Evolutionary conservation across 2,329 filamentous ascomycete species (phyloP).

Genomic region (Xylaria sp.): DNA sequence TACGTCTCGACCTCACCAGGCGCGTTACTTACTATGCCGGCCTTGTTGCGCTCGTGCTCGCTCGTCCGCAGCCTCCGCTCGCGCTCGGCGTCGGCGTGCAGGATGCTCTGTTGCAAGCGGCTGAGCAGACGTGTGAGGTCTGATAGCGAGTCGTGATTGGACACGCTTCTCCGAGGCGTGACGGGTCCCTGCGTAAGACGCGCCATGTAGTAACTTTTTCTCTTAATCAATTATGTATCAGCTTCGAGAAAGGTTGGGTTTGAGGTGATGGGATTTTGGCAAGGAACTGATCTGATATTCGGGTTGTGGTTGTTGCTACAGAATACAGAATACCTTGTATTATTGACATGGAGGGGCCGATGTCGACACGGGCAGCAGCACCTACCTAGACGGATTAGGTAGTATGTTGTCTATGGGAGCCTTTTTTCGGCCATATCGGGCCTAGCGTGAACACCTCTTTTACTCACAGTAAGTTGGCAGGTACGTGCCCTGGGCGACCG

Average conservation of each 20-base stretch:
- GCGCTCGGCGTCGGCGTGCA: constrained; percentile 69
- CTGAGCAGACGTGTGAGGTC: constrained; percentile 73
- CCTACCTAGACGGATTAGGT: not conserved
- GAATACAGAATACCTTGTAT: not conserved
- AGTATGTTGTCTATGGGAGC: too few species aligned
- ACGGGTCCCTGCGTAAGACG: constrained; percentile 48
- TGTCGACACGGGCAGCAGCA: not conserved
- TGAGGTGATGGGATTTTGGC: not conserved
- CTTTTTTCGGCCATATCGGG: too few species aligned
- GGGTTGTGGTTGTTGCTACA: not conserved
- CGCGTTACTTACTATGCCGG: constrained; percentile 59
- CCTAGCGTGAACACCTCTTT: too few species aligned
- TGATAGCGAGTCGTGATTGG: constrained; percentile 52
- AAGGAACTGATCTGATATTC: not conserved
- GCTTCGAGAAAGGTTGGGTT: not conserved
- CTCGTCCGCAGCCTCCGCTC: constrained; percentile 67
- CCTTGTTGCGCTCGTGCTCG: constrained; percentile 72
- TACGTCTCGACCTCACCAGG: not conserved
- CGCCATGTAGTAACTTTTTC: constrained; percentile 43
- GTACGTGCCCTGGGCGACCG: too few species aligned
- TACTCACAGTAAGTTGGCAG: too few species aligned
- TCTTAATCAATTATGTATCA: not conserved
- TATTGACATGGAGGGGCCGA: not conserved
- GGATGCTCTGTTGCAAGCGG: constrained; percentile 72
- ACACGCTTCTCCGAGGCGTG: constrained; percentile 43